Percentiles rank a stretch among this genome's conserved stretches.
phyloP scores from a whole-genome alignment of 768 basidiomycete genomes.

The Termitomyces bulborhizus region DNA sequence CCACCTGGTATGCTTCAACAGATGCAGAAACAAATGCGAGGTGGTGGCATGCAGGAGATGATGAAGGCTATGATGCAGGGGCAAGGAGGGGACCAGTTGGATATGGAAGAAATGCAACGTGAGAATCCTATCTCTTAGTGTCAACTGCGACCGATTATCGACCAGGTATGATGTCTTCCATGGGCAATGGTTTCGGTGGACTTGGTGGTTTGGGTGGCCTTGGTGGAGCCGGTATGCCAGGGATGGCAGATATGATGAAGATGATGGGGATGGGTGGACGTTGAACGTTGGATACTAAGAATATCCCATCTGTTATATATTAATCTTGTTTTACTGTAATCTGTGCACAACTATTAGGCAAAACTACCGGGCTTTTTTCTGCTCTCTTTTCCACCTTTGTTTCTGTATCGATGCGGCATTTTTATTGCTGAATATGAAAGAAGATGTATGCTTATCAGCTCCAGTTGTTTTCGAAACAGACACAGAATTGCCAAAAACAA shows the following conservation, averaged over 20 bases:
- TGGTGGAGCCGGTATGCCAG: constrained; percentile 51
- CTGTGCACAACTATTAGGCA: not conserved
- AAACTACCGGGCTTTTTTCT: constrained; percentile 16
- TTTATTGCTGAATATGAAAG: constrained; percentile 77
- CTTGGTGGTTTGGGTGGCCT: constrained; percentile 53
- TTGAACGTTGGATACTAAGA: constrained; percentile 19
- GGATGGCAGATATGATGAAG: constrained; percentile 77
- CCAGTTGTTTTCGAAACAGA: constrained; percentile 66
- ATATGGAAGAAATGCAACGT: constrained; percentile 96
- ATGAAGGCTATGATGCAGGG: constrained; percentile 98
- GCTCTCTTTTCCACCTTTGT: constrained; percentile 46
- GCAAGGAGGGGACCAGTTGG: constrained; percentile 81
- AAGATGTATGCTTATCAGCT: constrained; percentile 75
- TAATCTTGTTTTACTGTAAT: not conserved
- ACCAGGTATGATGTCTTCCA: constrained; percentile 81
- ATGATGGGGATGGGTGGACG: constrained; percentile 80
- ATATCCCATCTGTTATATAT: not conserved
- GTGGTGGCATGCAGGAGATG: constrained; percentile 94
- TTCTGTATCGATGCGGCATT: constrained; percentile 57
- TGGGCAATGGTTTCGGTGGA: constrained; percentile 67
- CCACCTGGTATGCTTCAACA: constrained; percentile 95
- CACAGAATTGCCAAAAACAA: constrained; percentile 54
- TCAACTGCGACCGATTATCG: not conserved
- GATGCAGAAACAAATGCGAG: constrained; percentile 75
- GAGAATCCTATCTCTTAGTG: constrained; percentile 15